These are phyloP conservation scores for Colletotrichum truncatum DNA, from an alignment of 2,329 filamentous ascomycete species.

Conservation along the genomic window DNA sequence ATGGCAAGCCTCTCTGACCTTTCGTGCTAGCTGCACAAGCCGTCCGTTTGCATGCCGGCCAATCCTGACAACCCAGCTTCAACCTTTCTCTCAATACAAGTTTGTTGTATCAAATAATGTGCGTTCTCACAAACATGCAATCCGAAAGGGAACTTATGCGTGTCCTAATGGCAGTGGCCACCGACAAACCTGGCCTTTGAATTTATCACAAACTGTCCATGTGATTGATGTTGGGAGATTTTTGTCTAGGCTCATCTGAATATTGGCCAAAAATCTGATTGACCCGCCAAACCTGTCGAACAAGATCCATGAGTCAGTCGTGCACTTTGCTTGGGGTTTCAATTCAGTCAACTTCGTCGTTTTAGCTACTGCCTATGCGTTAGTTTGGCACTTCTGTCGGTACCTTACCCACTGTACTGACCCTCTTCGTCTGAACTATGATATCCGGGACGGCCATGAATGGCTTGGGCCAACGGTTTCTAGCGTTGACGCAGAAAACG, in stretches of 20 bases:
- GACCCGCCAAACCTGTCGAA: background rate
- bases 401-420: background rate
- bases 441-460: background rate
- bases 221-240: background rate
- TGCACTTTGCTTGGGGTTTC: background rate
- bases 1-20: background rate
- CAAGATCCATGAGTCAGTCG: slow-evolving; percentile 11
- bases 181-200: background rate
- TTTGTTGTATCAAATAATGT: background rate
- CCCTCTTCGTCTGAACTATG: slow-evolving; percentile 9
- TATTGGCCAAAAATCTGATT: background rate
- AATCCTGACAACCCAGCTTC: background rate
- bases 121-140: background rate
- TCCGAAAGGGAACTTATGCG: background rate
- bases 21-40: slow-evolving; percentile 1
- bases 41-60: background rate
- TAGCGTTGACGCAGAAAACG: background rate
- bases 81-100: background rate
- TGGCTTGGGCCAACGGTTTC: background rate
- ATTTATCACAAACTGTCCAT: background rate
- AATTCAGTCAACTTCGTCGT: background rate
- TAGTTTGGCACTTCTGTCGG: background rate
- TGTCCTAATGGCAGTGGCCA: background rate
- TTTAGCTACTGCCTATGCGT: background rate
- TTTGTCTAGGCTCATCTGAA: slow-evolving; percentile 15